Conservation (phyloP, 2,329 filamentous ascomycete genomes). For the Aspergillus luchuensis region DNA sequence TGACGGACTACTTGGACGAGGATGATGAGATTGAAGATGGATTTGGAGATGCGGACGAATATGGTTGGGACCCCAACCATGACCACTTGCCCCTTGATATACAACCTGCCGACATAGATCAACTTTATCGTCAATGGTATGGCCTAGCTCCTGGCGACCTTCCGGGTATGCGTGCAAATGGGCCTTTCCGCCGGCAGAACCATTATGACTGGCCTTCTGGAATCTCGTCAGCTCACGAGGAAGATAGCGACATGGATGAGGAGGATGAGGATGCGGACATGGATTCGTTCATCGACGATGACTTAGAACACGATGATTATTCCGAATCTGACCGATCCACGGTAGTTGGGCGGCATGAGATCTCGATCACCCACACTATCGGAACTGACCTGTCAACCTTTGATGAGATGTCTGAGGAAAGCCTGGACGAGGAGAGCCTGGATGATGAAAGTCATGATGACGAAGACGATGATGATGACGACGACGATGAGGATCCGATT, state of each 20-base stretch:
- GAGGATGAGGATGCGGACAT: slow-evolving; percentile 36
- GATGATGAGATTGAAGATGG: slow-evolving; percentile 32
- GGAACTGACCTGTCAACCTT: not conserved
- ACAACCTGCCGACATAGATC: slow-evolving; percentile 18
- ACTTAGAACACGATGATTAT: slow-evolving; percentile 24
- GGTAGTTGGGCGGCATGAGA: slow-evolving; percentile 30
- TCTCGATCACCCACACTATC: not conserved
- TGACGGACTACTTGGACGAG: slow-evolving; percentile 44
- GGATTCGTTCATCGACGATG: slow-evolving; percentile 41
- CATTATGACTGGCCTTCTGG: slow-evolving; percentile 4
- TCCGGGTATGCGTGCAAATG: not conserved
- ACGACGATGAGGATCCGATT: slow-evolving; percentile 27
- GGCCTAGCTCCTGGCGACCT: not conserved
- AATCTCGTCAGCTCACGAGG: slow-evolving; percentile 13
- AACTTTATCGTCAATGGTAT: slow-evolving; percentile 4
- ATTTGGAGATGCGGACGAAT: slow-evolving; percentile 33
- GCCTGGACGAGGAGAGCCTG: slow-evolving; percentile 18
- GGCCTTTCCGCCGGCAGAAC: not conserved
- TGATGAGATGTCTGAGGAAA: slow-evolving; percentile 15
- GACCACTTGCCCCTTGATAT: slow-evolving; percentile 15
- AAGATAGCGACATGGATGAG: slow-evolving; percentile 28
- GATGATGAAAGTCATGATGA: slow-evolving; percentile 21
- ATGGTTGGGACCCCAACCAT: slow-evolving; percentile 21
- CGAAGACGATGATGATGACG: slow-evolving; percentile 19
- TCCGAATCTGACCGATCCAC: slow-evolving; percentile 38